These are phyloP conservation scores for Talaromyces sp. DNA, from an alignment of 2,329 filamentous ascomycete genomes.

Conservation along the genomic window DNA sequence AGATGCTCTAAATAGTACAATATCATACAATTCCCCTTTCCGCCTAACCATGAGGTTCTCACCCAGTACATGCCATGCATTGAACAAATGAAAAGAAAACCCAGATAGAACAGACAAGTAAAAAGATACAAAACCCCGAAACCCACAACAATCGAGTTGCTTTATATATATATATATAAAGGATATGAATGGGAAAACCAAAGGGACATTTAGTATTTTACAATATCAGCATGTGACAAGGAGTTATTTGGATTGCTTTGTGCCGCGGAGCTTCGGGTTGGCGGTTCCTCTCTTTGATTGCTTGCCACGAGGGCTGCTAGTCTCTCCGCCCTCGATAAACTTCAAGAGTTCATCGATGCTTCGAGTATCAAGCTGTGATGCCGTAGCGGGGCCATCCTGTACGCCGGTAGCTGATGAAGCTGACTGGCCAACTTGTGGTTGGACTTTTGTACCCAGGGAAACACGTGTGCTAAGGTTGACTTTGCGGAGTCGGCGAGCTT, in stretches of 20 bases:
- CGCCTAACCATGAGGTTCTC: conserved; percentile 20
- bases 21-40: conserved; percentile 17
- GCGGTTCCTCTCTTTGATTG: conserved; percentile 45
- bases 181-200: conserved; percentile 3
- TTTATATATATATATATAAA: neutral
- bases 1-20: conserved; percentile 31
- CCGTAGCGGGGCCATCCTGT: conserved; percentile 33
- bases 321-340: conserved; percentile 77
- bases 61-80: conserved; percentile 19
- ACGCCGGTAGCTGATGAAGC: conserved; percentile 47
- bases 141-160: neutral
- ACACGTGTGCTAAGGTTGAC: conserved; percentile 65
- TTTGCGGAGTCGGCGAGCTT: conserved; percentile 68
- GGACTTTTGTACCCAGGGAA: conserved; percentile 57
- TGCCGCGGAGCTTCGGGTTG: conserved; percentile 44
- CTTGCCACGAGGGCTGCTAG: conserved; percentile 38
- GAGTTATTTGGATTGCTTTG: conserved; percentile 33
- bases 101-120: conserved; percentile 8
- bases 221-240: neutral
- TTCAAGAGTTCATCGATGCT: conserved; percentile 91
- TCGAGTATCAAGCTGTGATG: conserved; percentile 63
- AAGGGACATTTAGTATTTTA: conserved; percentile 10
- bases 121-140: neutral
- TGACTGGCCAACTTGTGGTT: conserved; percentile 61
- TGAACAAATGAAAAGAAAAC: conserved; percentile 5